phyloP scores from a whole-genome alignment of 2,329 filamentous ascomycete species.

The Penicillium sp. region DNA sequence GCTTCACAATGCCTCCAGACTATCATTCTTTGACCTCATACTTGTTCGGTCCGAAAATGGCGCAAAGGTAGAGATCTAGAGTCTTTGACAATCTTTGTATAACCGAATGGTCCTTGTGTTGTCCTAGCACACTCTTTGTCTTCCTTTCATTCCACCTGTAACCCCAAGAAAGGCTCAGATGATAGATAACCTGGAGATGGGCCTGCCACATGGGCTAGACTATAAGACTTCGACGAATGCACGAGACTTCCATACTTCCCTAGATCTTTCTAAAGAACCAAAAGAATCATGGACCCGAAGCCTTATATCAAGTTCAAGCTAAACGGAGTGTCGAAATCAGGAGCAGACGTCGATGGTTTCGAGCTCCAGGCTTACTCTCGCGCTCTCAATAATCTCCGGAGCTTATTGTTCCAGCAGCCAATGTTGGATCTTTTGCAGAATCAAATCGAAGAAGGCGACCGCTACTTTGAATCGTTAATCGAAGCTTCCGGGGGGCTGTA shows the following conservation, averaged over 20 bases:
- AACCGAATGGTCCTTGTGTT: not conserved
- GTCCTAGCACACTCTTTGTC: not conserved
- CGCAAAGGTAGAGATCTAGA: not conserved
- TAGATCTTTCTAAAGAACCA: not conserved
- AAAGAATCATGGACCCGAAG: not conserved
- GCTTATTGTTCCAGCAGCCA: slow-evolving; percentile 2
- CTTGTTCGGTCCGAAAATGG: not conserved
- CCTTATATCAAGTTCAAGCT: slow-evolving; percentile 3
- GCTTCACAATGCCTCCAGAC: too few species aligned
- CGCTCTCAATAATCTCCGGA: slow-evolving; percentile 4
- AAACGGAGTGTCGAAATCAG: not conserved
- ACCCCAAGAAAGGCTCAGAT: not conserved
- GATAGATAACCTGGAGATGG: not conserved
- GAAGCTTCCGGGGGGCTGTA: not conserved
- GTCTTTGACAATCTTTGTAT: not conserved
- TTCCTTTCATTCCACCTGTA: too few species aligned
- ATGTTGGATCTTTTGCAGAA: slow-evolving; percentile 1
- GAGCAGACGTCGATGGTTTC: not conserved
- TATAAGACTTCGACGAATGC: not conserved
- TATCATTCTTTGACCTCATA: too few species aligned
- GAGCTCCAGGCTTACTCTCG: slow-evolving; percentile 6
- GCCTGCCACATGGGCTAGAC: not conserved
- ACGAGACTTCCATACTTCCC: not conserved
- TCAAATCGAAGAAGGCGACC: slow-evolving; percentile 4
- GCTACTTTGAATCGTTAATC: slow-evolving; percentile 5